Conservation (phyloP, 257 asterid species). For the Ajuga chamaepitys region DNA sequence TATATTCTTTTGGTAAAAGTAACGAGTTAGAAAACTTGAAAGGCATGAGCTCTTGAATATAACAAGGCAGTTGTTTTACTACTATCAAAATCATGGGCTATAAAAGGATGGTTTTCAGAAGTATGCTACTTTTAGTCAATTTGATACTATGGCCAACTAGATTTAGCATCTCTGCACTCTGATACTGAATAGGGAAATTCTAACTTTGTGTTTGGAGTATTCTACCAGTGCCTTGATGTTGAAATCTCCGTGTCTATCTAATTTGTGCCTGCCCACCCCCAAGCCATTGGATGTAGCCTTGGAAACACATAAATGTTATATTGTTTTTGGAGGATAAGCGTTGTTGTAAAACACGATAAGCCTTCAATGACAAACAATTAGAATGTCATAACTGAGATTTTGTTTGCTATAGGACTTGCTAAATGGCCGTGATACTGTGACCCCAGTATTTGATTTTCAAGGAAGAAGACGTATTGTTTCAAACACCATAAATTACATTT, state of each 20-base stretch:
- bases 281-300: neutral
- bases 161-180: neutral
- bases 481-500: conserved; percentile 42
- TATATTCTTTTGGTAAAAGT: neutral
- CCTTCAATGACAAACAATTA: neutral
- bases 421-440: conserved; percentile 62
- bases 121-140: neutral
- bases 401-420: conserved; percentile 64
- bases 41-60: neutral
- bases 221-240: neutral
- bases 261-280: neutral
- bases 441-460: conserved; percentile 84
- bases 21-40: neutral
- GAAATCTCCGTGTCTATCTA: neutral
- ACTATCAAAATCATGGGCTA: neutral
- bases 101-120: neutral
- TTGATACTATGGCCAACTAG: neutral
- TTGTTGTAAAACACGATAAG: neutral
- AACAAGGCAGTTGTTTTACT: neutral
- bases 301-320: neutral
- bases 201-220: neutral
- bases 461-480: conserved; percentile 70
- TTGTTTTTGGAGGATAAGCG: neutral
- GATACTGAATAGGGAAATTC: neutral
- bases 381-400: conserved; percentile 9